phyloP scores from a whole-genome alignment of 306 rosid genomes.

The Medicago lupulina region DNA sequence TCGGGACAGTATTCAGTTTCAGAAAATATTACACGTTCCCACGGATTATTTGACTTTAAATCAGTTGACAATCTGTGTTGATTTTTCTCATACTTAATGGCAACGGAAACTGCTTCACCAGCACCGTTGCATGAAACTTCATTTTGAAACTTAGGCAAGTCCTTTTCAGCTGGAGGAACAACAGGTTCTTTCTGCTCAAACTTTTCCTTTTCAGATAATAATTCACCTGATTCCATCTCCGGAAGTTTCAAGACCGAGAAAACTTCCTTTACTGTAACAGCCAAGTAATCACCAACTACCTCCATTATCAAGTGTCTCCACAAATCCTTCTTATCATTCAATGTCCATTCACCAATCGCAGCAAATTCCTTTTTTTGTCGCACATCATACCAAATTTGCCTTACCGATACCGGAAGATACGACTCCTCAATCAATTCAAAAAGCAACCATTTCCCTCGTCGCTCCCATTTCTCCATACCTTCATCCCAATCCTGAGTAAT shows the following conservation, averaged over 20 bases:
- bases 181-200: slow-evolving; percentile 40
- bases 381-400: slow-evolving; percentile 90
- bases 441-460: slow-evolving; percentile 73
- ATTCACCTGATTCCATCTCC: slow-evolving; percentile 39
- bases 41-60: neutral
- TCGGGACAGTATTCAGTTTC: slow-evolving; percentile 54
- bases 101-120: slow-evolving; percentile 36
- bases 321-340: slow-evolving; percentile 50
- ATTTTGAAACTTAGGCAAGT: slow-evolving; percentile 32
- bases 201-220: slow-evolving; percentile 32
- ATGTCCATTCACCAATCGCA: slow-evolving; percentile 72
- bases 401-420: slow-evolving; percentile 61
- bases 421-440: slow-evolving; percentile 72
- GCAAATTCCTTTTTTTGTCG: slow-evolving; percentile 49
- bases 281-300: slow-evolving; percentile 56
- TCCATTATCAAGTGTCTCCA: slow-evolving; percentile 65
- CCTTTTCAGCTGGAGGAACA: slow-evolving; percentile 16
- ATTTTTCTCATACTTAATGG: neutral
- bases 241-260: slow-evolving; percentile 44
- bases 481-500: slow-evolving; percentile 83
- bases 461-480: slow-evolving; percentile 60
- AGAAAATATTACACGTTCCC: slow-evolving; percentile 49
- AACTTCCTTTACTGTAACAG: slow-evolving; percentile 49
- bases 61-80: slow-evolving; percentile 15
- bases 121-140: slow-evolving; percentile 33